Evolutionary conservation across 2,329 filamentous ascomycete genomes (phyloP), one percentile per base, ranked within the genome.

Genomic region (Cladosporium colombiae): DNA sequence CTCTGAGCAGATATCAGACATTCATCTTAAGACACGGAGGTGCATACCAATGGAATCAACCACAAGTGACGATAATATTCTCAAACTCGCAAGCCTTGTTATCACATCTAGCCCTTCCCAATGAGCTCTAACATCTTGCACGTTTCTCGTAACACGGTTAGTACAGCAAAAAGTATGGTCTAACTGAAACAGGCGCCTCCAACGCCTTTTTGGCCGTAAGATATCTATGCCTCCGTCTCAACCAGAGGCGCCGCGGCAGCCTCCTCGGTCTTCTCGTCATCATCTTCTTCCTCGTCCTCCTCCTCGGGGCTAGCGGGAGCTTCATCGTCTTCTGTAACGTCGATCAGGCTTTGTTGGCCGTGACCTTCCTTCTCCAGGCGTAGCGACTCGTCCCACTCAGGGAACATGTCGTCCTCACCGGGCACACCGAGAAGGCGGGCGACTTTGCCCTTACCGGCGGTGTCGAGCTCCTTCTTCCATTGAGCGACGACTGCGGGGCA

Each of bases 331-430:
- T 74, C 76, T 64, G 78, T 78, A 37, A 79, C 79, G 60, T 80
- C 75, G 46, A 76, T 79, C 73, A 69, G 75, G 76, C 67, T 75
- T 75, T 74, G 81, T 68, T 70, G 78, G 66, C 70, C 79, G 75
- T 49, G 77, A 3, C 91, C 90, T 72, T 93, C 89, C 66, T 85
- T 86, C 81, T 98, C 95, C 68, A 97, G 77, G 74, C 86, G 85
- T 72, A 98, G 76, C 83, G 92, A 97, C 78, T 95, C 90, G 5
- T 97, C 91, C 95, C 95, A 99, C 74, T 97, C 92, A 0, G 94
- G 94, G 81, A 99, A 99, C 71, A 99, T 85, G 67, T 85, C 91
- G 71, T 77, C 75, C 23, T 72, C 70, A 0, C 88, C 91, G 0
- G 95, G 95, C 0, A 92, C 85, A 67, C 91, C 94, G 63, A 99